Conservation (phyloP, 495 filamentous ascomycete genomes). For the Aspergillus sclerotioniger region DNA sequence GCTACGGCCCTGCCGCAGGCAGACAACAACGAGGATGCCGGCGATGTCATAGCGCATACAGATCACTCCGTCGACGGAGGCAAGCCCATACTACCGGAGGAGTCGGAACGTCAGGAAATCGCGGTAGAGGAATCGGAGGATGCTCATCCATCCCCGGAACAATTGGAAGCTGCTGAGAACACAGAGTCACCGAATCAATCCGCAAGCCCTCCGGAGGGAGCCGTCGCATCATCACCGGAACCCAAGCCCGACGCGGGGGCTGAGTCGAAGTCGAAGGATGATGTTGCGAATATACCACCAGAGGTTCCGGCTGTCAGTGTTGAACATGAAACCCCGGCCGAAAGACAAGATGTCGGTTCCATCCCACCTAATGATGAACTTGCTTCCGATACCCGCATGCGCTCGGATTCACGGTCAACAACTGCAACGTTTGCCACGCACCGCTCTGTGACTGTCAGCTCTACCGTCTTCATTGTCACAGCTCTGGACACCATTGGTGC, state of each 20-base stretch:
- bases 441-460: slow-evolving; percentile 69
- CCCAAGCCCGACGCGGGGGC: slow-evolving; percentile 17
- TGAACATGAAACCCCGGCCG: slow-evolving; percentile 13
- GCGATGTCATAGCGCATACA: slow-evolving; percentile 29
- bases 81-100: slow-evolving; percentile 32
- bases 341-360: slow-evolving; percentile 9
- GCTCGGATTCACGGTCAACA: slow-evolving; percentile 61
- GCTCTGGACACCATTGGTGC: slow-evolving; percentile 86
- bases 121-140: slow-evolving; percentile 24
- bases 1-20: slow-evolving; percentile 26
- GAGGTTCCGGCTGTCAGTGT: slow-evolving; percentile 10
- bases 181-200: slow-evolving; percentile 19
- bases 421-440: slow-evolving; percentile 51
- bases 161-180: slow-evolving; percentile 20
- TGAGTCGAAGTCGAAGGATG: slow-evolving; percentile 15
- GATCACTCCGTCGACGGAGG: slow-evolving; percentile 31
- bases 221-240: slow-evolving; percentile 20
- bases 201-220: slow-evolving; percentile 20
- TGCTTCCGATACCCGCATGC: slow-evolving; percentile 35
- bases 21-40: slow-evolving; percentile 34
- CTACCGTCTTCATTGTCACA: slow-evolving; percentile 89
- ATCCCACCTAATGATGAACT: slow-evolving; percentile 26
- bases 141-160: slow-evolving; percentile 9
- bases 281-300: not conserved
- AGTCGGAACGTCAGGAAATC: slow-evolving; percentile 31